Conservation (phyloP, 2,329 filamentous ascomycete species). For the Nakataea oryzae region DNA sequence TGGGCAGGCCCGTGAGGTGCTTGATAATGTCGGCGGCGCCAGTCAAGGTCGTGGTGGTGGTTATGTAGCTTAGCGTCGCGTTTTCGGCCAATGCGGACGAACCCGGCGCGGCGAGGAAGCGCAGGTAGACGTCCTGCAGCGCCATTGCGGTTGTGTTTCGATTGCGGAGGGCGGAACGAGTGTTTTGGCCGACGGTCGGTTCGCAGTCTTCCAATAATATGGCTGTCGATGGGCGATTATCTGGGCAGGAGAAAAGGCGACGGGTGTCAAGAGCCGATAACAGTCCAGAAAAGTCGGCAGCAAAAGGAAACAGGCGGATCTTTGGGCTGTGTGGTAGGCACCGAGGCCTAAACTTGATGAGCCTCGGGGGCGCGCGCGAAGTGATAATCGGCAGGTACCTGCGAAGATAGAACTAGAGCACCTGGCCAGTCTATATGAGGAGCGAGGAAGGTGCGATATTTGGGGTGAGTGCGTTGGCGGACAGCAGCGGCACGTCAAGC, state of each 20-base stretch:
- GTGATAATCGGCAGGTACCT: too few species aligned
- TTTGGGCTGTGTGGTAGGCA: not conserved
- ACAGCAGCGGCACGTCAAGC: not conserved
- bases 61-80: slow-evolving; percentile 76
- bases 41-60: slow-evolving; percentile 67
- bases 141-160: slow-evolving; percentile 26
- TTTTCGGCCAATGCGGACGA: slow-evolving; percentile 51
- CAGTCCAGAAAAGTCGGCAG: not conserved
- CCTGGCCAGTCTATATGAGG: too few species aligned
- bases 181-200: not conserved
- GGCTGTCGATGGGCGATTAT: too few species aligned
- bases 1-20: slow-evolving; percentile 62
- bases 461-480: not conserved
- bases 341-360: not conserved
- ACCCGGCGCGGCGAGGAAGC: slow-evolving; percentile 60
- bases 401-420: too few species aligned
- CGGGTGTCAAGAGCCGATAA: not conserved
- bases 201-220: not conserved
- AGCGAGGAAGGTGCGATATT: not conserved
- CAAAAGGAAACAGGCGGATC: not conserved
- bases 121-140: slow-evolving; percentile 51
- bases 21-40: slow-evolving; percentile 69
- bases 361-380: not conserved
- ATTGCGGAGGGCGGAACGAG: not conserved
- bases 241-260: too few species aligned